Evolutionary conservation across 257 asterid genomes (phyloP), one percentile per base, ranked within the genome.

Genomic region (Asclepias syriaca): DNA sequence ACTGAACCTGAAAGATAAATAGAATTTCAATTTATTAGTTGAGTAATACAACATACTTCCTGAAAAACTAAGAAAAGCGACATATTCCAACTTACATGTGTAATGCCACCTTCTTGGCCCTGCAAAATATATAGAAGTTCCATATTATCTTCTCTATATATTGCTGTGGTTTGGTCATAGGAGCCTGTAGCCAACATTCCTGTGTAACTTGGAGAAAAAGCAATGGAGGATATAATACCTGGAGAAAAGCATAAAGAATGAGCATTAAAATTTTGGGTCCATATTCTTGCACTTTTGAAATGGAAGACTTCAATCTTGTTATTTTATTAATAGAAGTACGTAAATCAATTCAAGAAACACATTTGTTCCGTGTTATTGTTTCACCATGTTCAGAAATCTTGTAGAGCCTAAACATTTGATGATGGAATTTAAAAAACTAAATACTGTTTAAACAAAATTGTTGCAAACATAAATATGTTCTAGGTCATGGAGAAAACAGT

Each of bases 81-180:
- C 66, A 65, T 65, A 59, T 29, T 72, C 75, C 72, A 83, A 82
- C 97, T 81, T 92, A 94, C 99, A 78, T 94, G 98, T 56, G 98
- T 94, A 51, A 94, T 96, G 66, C 99, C 99, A 73, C 97, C 97
- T 87, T 94, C 97, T 83, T 91, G 97, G 79, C 97, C 97, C 72
- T 88, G 97, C 89, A 94, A 76, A 66, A 91, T 90, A 75, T 91
- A 91, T 75, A 94, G 82, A 50, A 84, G 87, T 71, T 91, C 99
- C 97, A 91, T 87, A 75, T 89, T 91, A 78, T 94, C 97, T 81
- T 91, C 97, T 83, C 87, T 85, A 77, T 89, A 90, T 83, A 91
- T 75, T 45, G 97, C 97, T 69, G 92, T 89, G 56, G 89, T 89
- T 79, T 88, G 96, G 87, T 85, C 94, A 81, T 94, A 94, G 76